Evolutionary conservation across 2,329 filamentous ascomycete species (phyloP), one percentile per base, ranked within the genome.

Genomic region (Penicillium sp.): DNA sequence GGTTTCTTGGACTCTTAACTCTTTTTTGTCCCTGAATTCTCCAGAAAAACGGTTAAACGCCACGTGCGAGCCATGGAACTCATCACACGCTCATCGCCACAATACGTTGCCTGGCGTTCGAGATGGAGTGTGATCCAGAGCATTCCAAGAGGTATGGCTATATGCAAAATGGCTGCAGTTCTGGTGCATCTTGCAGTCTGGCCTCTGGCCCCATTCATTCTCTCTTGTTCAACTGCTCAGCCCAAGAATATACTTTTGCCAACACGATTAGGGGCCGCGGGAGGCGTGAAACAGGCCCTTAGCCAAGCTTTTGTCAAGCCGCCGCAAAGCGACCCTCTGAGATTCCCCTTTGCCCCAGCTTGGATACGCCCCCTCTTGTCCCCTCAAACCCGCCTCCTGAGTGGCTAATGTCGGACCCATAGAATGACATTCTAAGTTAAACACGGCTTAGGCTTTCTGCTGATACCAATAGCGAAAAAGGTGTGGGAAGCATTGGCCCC

Each of bases 51-150:
- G n/a, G 45, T 38, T 57, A 30, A 30, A 15, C 45, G 62, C 64
- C 64, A 66, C 64, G 62, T 66, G 64, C 26, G 55, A 60, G 26
- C 62, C 64, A 60, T 65, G 62, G 64, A 40, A 61, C 59, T 12
- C 22, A 22, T 58, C 51, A 56, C 26, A 58, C 30, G 33, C 50
- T 17, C 26, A 37, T 53, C 38, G 56, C 45, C 57, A 45, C 45
- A 38, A 7, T 49, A n/a, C n/a, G 37, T 47, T 17, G 12, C 13
- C n/a, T 15, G 5, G 5, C 17, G 15, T 24, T 19, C 53, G n/a
- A 45, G 7, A 7, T 4, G 10, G 13, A 3, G 9, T 30, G 30
- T 37, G 12, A 24, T 24, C 6, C 49, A 35, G 30, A 13, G 28
- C 28, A 51, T n/a, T 35, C 28, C 30, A 13, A 19, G 33, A 19